Evolutionary conservation across 768 basidiomycete species (phyloP), one percentile per base, ranked within the genome.

Genomic region (Lepiota venenata): DNA sequence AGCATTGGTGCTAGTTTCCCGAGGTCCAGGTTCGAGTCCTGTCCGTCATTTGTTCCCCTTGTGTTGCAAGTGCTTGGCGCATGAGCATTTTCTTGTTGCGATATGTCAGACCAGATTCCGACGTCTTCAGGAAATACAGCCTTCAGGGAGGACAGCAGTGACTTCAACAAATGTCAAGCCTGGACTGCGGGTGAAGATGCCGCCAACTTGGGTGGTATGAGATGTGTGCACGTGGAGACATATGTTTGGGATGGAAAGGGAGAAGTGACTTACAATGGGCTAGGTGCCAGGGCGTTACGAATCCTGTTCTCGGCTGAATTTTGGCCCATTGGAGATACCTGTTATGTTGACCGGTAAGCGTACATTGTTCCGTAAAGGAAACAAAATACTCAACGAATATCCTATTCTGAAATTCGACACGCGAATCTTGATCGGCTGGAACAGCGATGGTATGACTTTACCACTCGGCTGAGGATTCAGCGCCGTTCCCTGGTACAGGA

Each of bases 91-190:
- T n/a, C n/a, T n/a, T n/a, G n/a, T n/a, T n/a, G n/a, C n/a, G n/a
- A n/a, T n/a, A n/a, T n/a, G n/a, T n/a, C 87, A 18, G 73, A 67
- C 86, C 87, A 88, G 50, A 88, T 62, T 5, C 85, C 87, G 8
- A 68, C 55, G 54, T 87, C 87, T 56, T 85, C 73, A 1, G 87
- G 84, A 0, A 66, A 87, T 87, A n/a, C 85, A 75, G 3, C 82
- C 82, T 61, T 82, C 75, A 0, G 80, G 76, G 6, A 72, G 60
- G n/a, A 88, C 79, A 7, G 82, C 81, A 0, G 83, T 81, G 1
- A 86, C 87, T 67, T 92, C 89, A 18, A 87, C 68, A 41, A 83
- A 72, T 50, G 84, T 75, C 1, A 82, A 68, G 0, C 83, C 85
- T 0, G 86, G 79, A 3, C 74, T 73, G 14, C 81, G 78, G 4